phyloP scores from a whole-genome alignment of 1,284 basidiomycete species.

The Ceratobasidium sp. region DNA sequence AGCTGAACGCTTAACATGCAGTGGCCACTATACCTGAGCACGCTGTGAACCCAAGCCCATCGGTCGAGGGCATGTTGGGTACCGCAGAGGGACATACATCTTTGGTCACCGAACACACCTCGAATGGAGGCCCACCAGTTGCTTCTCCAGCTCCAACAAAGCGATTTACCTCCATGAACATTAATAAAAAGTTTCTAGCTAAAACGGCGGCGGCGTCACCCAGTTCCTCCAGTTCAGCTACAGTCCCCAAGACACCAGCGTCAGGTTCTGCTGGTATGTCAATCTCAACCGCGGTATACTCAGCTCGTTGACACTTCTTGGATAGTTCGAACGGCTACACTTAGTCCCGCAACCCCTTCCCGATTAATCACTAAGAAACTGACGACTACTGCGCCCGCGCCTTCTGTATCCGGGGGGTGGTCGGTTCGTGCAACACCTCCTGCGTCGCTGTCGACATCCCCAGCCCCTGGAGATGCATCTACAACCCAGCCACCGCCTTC shows the following conservation, averaged over 20 bases:
- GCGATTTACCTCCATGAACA: slow-evolving; percentile 87
- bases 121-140: neutral
- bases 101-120: slow-evolving; percentile 15
- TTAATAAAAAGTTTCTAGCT: slow-evolving; percentile 94
- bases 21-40: slow-evolving; percentile 17
- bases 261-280: slow-evolving; percentile 41
- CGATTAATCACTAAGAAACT: slow-evolving; percentile 87
- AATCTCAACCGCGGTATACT: neutral
- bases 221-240: slow-evolving; percentile 29
- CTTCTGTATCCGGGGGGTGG: slow-evolving; percentile 76
- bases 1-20: neutral
- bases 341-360: slow-evolving; percentile 71
- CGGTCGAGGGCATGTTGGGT: slow-evolving; percentile 5
- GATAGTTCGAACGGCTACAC: slow-evolving; percentile 68
- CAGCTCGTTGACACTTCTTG: slow-evolving; percentile 28
- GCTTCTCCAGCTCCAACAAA: slow-evolving; percentile 73
- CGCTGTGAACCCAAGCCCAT: slow-evolving; percentile 3
- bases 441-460: slow-evolving; percentile 64
- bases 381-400: slow-evolving; percentile 71
- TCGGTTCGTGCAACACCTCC: slow-evolving; percentile 76
- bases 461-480: slow-evolving; percentile 53
- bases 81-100: slow-evolving; percentile 10
- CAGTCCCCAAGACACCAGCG: slow-evolving; percentile 43
- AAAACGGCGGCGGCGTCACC: slow-evolving; percentile 70
- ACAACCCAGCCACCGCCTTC: slow-evolving; percentile 44